These are phyloP conservation scores for Leccinum disarticulatum DNA, from an alignment of 768 basidiomycete species.

Conservation along the genomic window DNA sequence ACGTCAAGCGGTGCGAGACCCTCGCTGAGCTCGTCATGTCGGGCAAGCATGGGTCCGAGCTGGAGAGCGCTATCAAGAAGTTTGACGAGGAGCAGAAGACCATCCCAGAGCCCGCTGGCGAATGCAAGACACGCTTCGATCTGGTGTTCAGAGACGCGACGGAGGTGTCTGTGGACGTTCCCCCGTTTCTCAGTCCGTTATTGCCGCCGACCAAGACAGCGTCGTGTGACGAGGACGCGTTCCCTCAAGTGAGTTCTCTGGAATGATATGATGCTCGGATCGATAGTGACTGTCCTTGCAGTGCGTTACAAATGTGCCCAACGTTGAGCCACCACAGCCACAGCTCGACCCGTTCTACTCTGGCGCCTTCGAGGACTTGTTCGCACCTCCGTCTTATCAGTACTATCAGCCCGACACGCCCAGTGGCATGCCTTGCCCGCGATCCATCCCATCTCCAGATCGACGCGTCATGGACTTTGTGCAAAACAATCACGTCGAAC, in stretches of 20 bases:
- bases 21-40: slow-evolving; percentile 51
- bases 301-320: background rate
- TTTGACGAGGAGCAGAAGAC: slow-evolving; percentile 24
- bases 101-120: background rate
- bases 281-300: slow-evolving; percentile 3
- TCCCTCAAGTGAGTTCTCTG: slow-evolving; percentile 15
- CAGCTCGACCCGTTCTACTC: slow-evolving; percentile 4
- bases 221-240: background rate
- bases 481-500: slow-evolving; percentile 1
- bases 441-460: background rate
- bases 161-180: slow-evolving; percentile 9
- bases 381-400: slow-evolving; percentile 1
- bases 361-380: slow-evolving; percentile 1
- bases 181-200: slow-evolving; percentile 31
- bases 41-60: slow-evolving; percentile 50
- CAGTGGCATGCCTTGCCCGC: background rate
- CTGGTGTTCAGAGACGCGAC: background rate
- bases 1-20: slow-evolving; percentile 47
- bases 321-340: background rate
- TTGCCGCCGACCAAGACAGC: slow-evolving; percentile 24
- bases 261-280: background rate
- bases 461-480: slow-evolving; percentile 14
- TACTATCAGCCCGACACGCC: slow-evolving; percentile 3
- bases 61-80: slow-evolving; percentile 43
- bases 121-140: background rate